Evolutionary conservation across 2,329 filamentous ascomycete species (phyloP).

Genomic region (Colletotrichum spaethianum): DNA sequence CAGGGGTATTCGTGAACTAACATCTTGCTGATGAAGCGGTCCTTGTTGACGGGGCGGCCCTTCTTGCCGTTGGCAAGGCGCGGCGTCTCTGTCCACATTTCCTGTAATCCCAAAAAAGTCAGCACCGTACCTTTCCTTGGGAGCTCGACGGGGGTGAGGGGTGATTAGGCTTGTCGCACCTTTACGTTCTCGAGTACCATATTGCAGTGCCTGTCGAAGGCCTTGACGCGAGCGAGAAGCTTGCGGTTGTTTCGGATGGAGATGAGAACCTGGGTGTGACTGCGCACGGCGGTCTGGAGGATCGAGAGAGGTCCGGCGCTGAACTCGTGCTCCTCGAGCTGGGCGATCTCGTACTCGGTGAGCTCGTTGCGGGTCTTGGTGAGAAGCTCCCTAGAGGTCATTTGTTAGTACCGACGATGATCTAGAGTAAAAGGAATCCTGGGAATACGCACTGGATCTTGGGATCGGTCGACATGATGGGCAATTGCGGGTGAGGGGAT

Average conservation of each 20-base stretch:
- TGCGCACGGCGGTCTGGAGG: conserved; percentile 95
- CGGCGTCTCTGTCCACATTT: conserved; percentile 99
- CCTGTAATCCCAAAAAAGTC: conserved; percentile 54
- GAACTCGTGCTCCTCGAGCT: conserved; percentile 73
- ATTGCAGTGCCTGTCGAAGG: conserved; percentile 98
- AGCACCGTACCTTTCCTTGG: neutral
- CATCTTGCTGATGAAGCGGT: conserved; percentile 98
- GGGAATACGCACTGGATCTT: conserved; percentile 77
- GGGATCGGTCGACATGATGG: conserved; percentile 61
- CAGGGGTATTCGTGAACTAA: conserved; percentile 59
- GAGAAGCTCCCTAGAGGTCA: conserved; percentile 79
- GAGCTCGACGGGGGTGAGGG: neutral
- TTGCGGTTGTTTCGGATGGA: conserved; percentile 99
- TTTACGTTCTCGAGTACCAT: conserved; percentile 96
- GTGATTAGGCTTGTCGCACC: conserved; percentile 21
- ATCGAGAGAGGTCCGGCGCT: conserved; percentile 79
- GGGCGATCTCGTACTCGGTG: conserved; percentile 92
- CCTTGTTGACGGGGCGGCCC: conserved; percentile 94
- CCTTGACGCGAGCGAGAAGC: conserved; percentile 96
- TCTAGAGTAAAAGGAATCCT: conserved; percentile 22
- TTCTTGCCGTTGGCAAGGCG: conserved; percentile 87
- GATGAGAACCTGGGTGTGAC: conserved; percentile 95
- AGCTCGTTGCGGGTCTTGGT: conserved; percentile 91
- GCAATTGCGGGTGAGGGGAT: conserved; percentile 40
- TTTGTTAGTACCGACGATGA: conserved; percentile 47